Evolutionary conservation across 208 protist genomes (phyloP).

Genomic region (Angomonas ambiguus): DNA sequence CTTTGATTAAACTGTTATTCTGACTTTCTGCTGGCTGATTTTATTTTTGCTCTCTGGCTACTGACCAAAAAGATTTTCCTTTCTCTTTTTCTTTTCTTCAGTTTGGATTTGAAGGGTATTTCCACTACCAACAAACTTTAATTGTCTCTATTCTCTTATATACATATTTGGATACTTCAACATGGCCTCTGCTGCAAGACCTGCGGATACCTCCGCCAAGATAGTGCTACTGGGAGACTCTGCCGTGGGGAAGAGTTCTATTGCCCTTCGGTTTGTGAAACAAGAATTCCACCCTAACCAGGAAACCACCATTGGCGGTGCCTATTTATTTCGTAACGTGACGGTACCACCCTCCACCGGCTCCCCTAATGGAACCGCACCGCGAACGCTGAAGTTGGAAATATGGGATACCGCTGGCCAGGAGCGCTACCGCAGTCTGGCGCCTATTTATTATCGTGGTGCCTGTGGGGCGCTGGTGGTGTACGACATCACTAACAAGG

Average conservation of each 20-base stretch:
- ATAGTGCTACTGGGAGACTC: conserved; percentile 89
- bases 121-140: not conserved
- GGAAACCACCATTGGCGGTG: conserved; percentile 84
- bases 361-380: conserved; percentile 9
- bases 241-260: conserved; percentile 85
- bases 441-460: conserved; percentile 93
- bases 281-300: conserved; percentile 83
- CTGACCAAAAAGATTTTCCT: not conserved
- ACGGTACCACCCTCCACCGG: conserved; percentile 33
- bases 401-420: conserved; percentile 93
- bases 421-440: conserved; percentile 89
- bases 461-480: conserved; percentile 92
- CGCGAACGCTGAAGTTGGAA: conserved; percentile 71
- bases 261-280: conserved; percentile 80
- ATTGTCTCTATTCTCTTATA: not conserved
- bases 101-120: not conserved
- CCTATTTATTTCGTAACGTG: conserved; percentile 81
- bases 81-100: conserved; percentile 11
- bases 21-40: not conserved
- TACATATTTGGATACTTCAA: not conserved
- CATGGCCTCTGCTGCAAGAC: conserved; percentile 7
- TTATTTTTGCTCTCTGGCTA: not conserved
- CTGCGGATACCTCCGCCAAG: conserved; percentile 47
- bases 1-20: not conserved
- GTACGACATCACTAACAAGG: conserved; percentile 97